These are phyloP conservation scores for Epichloe elymi DNA, from an alignment of 2,329 filamentous ascomycete species.

Conservation along the genomic window DNA sequence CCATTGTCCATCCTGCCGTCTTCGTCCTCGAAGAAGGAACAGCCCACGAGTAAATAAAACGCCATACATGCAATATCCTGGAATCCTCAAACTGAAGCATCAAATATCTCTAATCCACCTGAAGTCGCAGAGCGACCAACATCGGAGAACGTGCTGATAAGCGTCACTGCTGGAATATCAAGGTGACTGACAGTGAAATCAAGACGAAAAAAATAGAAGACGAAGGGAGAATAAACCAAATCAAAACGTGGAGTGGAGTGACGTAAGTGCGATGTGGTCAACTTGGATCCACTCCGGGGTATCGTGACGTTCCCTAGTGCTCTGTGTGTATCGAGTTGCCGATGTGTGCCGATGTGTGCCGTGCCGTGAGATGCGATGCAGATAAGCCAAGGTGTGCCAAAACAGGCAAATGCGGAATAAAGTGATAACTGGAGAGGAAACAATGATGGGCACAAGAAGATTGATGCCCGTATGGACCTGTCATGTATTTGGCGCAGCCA, in stretches of 20 bases:
- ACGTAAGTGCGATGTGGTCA: slow-evolving; percentile 19
- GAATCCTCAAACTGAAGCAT: slow-evolving; percentile 1
- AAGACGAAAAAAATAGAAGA: background rate
- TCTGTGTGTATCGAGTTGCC: slow-evolving; percentile 16
- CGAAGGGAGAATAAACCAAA: background rate
- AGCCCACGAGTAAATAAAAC: background rate
- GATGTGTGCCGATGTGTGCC: slow-evolving; percentile 12
- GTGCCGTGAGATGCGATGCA: slow-evolving; percentile 5
- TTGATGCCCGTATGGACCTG: background rate
- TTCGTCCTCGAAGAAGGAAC: background rate
- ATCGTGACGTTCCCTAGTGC: slow-evolving; percentile 24
- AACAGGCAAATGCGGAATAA: slow-evolving; percentile 3
- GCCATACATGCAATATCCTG: slow-evolving; percentile 7
- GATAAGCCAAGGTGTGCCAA: slow-evolving; percentile 1
- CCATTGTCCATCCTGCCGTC: background rate
- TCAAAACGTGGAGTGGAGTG: slow-evolving; percentile 22
- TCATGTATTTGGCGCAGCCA: slow-evolving; percentile 3
- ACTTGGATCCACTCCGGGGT: slow-evolving; percentile 26
- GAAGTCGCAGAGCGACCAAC: background rate
- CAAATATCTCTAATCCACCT: background rate
- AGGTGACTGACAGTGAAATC: background rate
- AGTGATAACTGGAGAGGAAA: background rate
- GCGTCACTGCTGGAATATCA: background rate
- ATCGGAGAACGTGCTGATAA: background rate
- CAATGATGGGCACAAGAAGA: background rate